phyloP scores from a whole-genome alignment of 805 yeast species.

The Lipomyces sp. region DNA sequence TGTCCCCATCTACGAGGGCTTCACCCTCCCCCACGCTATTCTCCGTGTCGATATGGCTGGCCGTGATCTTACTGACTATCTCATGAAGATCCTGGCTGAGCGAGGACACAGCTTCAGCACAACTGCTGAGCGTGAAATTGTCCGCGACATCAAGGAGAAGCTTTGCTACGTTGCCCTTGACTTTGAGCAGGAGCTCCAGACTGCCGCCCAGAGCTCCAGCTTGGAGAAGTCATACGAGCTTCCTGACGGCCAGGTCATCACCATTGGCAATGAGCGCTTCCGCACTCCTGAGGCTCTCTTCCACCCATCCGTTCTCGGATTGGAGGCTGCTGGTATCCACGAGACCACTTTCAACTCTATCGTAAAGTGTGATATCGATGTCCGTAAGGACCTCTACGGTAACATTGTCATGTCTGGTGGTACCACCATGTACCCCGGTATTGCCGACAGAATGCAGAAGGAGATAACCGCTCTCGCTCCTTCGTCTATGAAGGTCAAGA shows the following conservation, averaged over 20 bases:
- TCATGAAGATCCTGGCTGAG: slow-evolving; percentile 97
- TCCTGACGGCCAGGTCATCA: slow-evolving; percentile 99
- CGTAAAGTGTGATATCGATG: slow-evolving; percentile 99
- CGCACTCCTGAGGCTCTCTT: slow-evolving; percentile 99
- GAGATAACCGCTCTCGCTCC: slow-evolving; percentile 99
- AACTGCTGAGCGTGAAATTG: slow-evolving; percentile 98
- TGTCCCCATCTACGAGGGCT: slow-evolving; percentile 99
- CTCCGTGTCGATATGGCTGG: slow-evolving; percentile 99
- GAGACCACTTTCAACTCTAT: slow-evolving; percentile 95
- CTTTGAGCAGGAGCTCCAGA: slow-evolving; percentile 99
- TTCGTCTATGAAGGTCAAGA: slow-evolving; percentile 99
- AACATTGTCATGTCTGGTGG: slow-evolving; percentile 99
- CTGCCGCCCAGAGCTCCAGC: slow-evolving; percentile 97
- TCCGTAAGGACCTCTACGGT: slow-evolving; percentile 97
- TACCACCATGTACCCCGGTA: slow-evolving; percentile 99
- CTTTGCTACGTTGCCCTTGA: slow-evolving; percentile 98
- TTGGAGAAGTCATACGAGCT: slow-evolving; percentile 98
- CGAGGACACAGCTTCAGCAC: slow-evolving; percentile 99
- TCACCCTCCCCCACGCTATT: slow-evolving; percentile 98
- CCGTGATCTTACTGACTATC: slow-evolving; percentile 98
- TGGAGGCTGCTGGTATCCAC: slow-evolving; percentile 98
- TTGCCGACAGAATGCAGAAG: slow-evolving; percentile 99
- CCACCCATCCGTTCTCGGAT: slow-evolving; percentile 91
- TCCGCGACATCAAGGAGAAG: slow-evolving; percentile 96
- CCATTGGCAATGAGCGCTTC: slow-evolving; percentile 99